A percentile compares a stretch with the other conserved stretches of the same genome.
Conservation (phyloP, 208 protist species). For the Leishmania mexicana region DNA sequence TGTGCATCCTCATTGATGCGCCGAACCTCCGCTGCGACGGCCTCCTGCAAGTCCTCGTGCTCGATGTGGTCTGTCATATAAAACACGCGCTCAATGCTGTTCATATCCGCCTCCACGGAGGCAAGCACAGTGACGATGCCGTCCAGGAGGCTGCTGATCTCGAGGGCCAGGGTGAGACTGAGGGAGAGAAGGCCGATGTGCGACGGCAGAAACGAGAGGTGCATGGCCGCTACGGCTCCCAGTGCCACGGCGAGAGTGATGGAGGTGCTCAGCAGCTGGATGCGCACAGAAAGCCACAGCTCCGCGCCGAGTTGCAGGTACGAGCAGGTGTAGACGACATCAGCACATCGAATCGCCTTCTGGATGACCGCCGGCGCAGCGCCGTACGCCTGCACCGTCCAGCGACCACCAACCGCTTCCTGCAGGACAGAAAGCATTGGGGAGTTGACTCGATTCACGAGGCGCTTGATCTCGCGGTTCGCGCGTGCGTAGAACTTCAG, state of each 20-base stretch:
- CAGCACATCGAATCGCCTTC: conserved; percentile 27
- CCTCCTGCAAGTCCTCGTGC: conserved; percentile 40
- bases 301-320: conserved; percentile 47
- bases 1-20: background rate
- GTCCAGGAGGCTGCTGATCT: conserved; percentile 34
- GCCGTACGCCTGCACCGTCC: conserved; percentile 81
- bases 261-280: conserved; percentile 78
- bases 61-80: conserved; percentile 55
- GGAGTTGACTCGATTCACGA: conserved; percentile 77
- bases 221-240: conserved; percentile 2
- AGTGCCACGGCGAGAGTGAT: conserved; percentile 6
- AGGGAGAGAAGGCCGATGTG: conserved; percentile 55
- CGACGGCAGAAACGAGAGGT: conserved; percentile 2
- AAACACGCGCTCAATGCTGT: conserved; percentile 59
- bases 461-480: conserved; percentile 84
- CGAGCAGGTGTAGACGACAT: conserved; percentile 39
- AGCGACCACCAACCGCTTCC: conserved; percentile 57
- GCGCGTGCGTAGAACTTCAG: conserved; percentile 81
- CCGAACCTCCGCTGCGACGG: conserved; percentile 13
- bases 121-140: conserved; percentile 29
- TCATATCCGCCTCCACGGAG: conserved; percentile 67
- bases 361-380: conserved; percentile 18
- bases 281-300: conserved; percentile 85
- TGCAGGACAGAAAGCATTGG: conserved; percentile 94
- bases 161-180: conserved; percentile 60